phyloP scores from a whole-genome alignment of 2,329 filamentous ascomycete genomes.

The Rutstroemia sp. region DNA sequence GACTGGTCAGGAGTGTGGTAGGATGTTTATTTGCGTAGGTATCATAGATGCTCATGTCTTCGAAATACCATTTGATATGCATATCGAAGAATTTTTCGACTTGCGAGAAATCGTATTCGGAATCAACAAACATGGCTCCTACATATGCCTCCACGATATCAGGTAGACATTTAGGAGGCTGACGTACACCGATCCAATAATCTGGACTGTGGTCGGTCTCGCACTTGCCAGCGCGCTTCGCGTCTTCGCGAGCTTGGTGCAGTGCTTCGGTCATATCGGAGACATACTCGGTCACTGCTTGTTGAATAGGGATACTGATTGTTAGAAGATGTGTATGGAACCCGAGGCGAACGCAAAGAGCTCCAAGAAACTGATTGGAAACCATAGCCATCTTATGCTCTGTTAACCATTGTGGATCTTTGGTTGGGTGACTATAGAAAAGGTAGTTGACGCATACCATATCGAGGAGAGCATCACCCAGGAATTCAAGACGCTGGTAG shows the following conservation, averaged over 20 bases:
- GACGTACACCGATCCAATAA: conserved; percentile 59
- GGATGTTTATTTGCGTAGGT: conserved; percentile 82
- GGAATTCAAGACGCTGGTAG: conserved; percentile 87
- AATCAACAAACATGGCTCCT: conserved; percentile 88
- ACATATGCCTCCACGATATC: conserved; percentile 87
- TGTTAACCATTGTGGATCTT: conserved; percentile 92
- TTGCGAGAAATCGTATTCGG: conserved; percentile 64
- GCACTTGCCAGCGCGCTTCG: conserved; percentile 29
- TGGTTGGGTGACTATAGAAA: conserved; percentile 66
- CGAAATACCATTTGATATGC: conserved; percentile 71
- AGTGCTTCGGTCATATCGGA: conserved; percentile 48
- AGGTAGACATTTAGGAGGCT: conserved; percentile 67
- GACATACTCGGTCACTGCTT: conserved; percentile 47
- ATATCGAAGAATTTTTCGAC: conserved; percentile 72
- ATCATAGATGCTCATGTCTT: conserved; percentile 82
- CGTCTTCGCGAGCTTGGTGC: conserved; percentile 31
- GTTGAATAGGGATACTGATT: conserved; percentile 39
- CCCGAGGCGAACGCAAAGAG: conserved; percentile 67
- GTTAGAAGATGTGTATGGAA: conserved; percentile 67
- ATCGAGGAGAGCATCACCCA: conserved; percentile 84
- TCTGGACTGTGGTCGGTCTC: conserved; percentile 43
- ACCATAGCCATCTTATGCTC: conserved; percentile 99
- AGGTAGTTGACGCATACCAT: conserved; percentile 79
- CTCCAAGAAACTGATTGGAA: conserved; percentile 87
- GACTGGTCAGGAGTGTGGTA: conserved; percentile 61